Evolutionary conservation across 2,329 filamentous ascomycete genomes (phyloP).

Genomic region (Helotiales sp.): DNA sequence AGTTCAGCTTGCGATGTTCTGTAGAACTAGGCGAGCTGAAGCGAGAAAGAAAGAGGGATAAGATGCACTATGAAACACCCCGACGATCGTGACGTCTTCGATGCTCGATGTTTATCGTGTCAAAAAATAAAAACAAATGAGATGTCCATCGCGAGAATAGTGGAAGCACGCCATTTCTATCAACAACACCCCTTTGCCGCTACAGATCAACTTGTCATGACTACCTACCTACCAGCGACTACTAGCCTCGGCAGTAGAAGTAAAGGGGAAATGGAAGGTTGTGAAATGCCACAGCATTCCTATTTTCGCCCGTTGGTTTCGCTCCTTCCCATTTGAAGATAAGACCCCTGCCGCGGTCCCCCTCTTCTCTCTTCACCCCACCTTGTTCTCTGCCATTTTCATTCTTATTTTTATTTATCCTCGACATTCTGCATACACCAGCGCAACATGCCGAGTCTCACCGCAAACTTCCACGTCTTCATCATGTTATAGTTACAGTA

Average conservation of each 20-base stretch:
- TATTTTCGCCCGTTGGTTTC: background rate
- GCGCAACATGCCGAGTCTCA: constrained; percentile 3
- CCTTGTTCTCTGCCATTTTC: constrained; percentile 4
- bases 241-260: background rate
- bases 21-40: background rate
- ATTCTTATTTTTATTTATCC: background rate
- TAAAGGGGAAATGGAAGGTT: background rate
- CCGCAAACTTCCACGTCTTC: background rate
- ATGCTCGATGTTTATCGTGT: constrained; percentile 8
- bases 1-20: background rate
- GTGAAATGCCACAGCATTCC: background rate
- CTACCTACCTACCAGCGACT: background rate
- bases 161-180: background rate
- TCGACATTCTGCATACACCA: background rate
- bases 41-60: background rate
- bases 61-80: background rate
- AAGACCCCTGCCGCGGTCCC: background rate
- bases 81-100: constrained; percentile 18
- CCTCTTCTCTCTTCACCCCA: background rate
- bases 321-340: background rate
- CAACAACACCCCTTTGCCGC: background rate
- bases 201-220: background rate
- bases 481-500: constrained; percentile 16
- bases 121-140: background rate
- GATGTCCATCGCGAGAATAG: background rate